Conservation (phyloP, 371 early-diverging fungal species). For the Batkoa obscura region DNA sequence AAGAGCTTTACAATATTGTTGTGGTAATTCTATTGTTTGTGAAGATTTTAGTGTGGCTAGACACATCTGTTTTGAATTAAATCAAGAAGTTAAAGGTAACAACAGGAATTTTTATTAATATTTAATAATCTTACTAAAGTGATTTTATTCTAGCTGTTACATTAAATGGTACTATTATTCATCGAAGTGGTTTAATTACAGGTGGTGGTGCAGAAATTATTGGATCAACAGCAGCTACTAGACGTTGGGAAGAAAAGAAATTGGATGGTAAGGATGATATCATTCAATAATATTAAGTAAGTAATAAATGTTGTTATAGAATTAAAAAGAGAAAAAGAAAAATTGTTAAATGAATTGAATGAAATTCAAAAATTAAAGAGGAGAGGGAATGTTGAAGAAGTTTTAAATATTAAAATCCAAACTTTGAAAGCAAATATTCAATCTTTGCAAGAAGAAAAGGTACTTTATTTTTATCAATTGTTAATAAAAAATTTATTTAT, state of each 20-base stretch:
- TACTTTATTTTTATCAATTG: no score
- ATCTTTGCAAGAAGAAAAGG: conserved; percentile 8
- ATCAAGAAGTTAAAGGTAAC: conserved; percentile 70
- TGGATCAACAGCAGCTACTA: conserved; percentile 18
- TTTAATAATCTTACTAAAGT: conserved; percentile 25
- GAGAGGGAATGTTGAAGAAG: conserved; percentile 40
- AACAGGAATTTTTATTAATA: no score
- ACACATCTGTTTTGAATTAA: conserved; percentile 57
- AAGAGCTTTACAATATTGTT: conserved; percentile 66
- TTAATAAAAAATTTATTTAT: no score
- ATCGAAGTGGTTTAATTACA: conserved; percentile 89
- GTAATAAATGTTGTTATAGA: no score
- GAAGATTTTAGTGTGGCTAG: conserved; percentile 73
- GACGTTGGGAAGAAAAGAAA: conserved; percentile 76
- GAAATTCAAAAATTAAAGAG: conserved; percentile 50
- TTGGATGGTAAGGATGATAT: no score
- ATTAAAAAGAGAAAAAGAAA: conserved; percentile 44
- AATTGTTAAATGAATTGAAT: conserved; percentile 43
- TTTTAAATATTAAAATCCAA: conserved; percentile 29
- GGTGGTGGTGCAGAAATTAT: conserved; percentile 37
- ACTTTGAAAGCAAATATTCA: conserved; percentile 34
- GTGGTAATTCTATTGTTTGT: conserved; percentile 75
- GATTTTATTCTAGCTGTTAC: no score
- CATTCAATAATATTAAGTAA: no score
- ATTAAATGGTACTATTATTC: conserved; percentile 85